Percentiles rank a stretch among this genome's conserved stretches.
phyloP scores from a whole-genome alignment of 257 asterid genomes.

The Solanum bulbocastanum region DNA sequence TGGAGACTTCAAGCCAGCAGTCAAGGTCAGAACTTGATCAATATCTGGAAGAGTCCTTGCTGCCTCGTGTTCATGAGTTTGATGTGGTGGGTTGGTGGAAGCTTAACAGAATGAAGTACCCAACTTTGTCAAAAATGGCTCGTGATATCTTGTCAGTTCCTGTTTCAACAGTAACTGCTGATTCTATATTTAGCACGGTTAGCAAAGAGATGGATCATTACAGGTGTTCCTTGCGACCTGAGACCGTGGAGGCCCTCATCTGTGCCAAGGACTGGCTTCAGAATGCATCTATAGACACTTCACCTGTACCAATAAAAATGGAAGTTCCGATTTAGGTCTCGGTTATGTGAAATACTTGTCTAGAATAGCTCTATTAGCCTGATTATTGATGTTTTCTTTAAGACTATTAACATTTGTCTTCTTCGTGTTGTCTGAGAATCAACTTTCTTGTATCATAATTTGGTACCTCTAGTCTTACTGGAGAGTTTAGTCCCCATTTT shows the following conservation, averaged over 20 bases:
- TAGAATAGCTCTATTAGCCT: neutral
- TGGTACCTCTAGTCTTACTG: neutral
- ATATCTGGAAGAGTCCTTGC: slow-evolving; percentile 83
- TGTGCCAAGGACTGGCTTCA: slow-evolving; percentile 91
- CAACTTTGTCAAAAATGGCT: slow-evolving; percentile 93
- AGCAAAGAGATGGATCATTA: slow-evolving; percentile 81
- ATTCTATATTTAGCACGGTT: slow-evolving; percentile 53
- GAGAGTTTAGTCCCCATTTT: neutral
- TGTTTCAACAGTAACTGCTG: slow-evolving; percentile 47
- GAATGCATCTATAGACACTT: slow-evolving; percentile 28
- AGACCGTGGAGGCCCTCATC: slow-evolving; percentile 85
- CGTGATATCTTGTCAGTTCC: slow-evolving; percentile 83
- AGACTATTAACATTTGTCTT: neutral
- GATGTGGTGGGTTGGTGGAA: slow-evolving; percentile 97
- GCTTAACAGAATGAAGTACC: slow-evolving; percentile 66
- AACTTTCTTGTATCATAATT: neutral
- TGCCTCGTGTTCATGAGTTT: slow-evolving; percentile 85
- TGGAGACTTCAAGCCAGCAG: slow-evolving; percentile 72
- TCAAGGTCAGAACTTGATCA: slow-evolving; percentile 76
- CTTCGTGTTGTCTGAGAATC: neutral
- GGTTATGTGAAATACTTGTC: neutral
- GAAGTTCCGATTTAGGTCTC: slow-evolving; percentile 59
- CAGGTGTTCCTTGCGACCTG: slow-evolving; percentile 72
- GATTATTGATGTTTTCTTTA: neutral
- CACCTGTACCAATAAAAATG: slow-evolving; percentile 38